Evolutionary conservation across 495 filamentous ascomycete species (phyloP), one percentile per base, ranked within the genome.

Genomic region (Jackrogersella multiformis): DNA sequence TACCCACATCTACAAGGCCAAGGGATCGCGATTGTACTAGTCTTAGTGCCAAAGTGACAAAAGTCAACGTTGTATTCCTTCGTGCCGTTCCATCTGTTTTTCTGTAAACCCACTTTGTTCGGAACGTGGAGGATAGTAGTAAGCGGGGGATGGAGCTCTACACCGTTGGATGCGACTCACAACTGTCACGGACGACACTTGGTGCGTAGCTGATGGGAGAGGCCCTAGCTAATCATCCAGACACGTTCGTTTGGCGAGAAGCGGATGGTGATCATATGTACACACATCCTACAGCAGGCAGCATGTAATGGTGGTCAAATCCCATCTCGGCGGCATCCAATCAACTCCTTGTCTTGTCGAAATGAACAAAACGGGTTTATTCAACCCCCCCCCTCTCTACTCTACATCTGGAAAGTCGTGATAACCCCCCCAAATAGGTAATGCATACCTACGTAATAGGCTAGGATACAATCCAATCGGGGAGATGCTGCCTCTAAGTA

Each of bases 301-400:
- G 53, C 30, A 62, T 61, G 45, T 62, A 61, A 54, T 65, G 61
- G 52, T 66, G 67, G 53, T 57, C 45, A 62, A 65, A 70, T 66
- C 56, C 67, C 67, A 66, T 66, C 67, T 70, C 45, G 45, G 45
- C 45, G 67, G 67, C 67, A 70, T 70, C 67, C 67, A 70, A 70
- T 70, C 67, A 70, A 55, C 56, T 61, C 52, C 51, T 57, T 48
- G 56, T 64, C 61, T 59, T 16, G 18, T 52, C 61, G 44, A 39
- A 56, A 46, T 53, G 67, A 28, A 38, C 51, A 56, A 39, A 62
- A 61, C 45, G 44, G 34, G 52, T 18, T n/a, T 59, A 66, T 58
- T 32, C 26, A 34, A 35, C 58, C 53, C 53, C 38, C 21, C 39
- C 51, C 67, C 56, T 49, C 42, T 15, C 53, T 30, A 21, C 39